These are phyloP conservation scores for Metarhizium album DNA, from an alignment of 2,329 filamentous ascomycete species.

Conservation along the genomic window DNA sequence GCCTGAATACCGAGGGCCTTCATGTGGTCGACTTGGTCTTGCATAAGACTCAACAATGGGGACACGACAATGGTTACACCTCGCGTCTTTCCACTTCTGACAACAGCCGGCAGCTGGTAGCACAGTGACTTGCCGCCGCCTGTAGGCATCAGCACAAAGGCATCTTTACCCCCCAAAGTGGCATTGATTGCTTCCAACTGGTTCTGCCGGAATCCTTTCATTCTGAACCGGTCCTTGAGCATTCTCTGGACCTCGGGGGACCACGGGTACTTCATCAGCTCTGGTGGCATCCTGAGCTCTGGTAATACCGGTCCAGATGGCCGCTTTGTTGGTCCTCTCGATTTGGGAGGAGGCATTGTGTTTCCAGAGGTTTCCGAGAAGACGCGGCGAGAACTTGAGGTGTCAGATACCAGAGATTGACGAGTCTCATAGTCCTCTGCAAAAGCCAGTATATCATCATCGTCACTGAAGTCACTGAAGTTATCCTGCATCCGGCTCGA, in stretches of 20 bases:
- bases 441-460: constrained; percentile 40
- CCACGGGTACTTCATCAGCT: constrained; percentile 63
- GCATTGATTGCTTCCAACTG: constrained; percentile 95
- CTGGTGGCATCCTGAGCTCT: constrained; percentile 31
- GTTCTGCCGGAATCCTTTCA: constrained; percentile 79
- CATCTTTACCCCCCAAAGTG: constrained; percentile 75
- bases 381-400: constrained; percentile 22
- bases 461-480: constrained; percentile 39
- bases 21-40: constrained; percentile 87
- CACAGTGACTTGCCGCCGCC: constrained; percentile 95
- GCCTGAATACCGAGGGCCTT: constrained; percentile 66
- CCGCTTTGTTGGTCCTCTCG: constrained; percentile 22
- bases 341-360: constrained; percentile 19
- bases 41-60: constrained; percentile 88
- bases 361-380: constrained; percentile 42
- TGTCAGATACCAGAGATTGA: constrained; percentile 18
- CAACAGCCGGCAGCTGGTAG: constrained; percentile 85
- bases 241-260: constrained; percentile 72
- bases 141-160: constrained; percentile 95
- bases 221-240: constrained; percentile 73
- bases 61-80: constrained; percentile 95
- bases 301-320: constrained; percentile 14
- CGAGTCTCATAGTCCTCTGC: constrained; percentile 38
- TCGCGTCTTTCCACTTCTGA: constrained; percentile 66
- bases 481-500: constrained; percentile 16